Base-by-base conservation (phyloP, 768 basidiomycete genomes). In the Hericium erinaceus region DNA sequence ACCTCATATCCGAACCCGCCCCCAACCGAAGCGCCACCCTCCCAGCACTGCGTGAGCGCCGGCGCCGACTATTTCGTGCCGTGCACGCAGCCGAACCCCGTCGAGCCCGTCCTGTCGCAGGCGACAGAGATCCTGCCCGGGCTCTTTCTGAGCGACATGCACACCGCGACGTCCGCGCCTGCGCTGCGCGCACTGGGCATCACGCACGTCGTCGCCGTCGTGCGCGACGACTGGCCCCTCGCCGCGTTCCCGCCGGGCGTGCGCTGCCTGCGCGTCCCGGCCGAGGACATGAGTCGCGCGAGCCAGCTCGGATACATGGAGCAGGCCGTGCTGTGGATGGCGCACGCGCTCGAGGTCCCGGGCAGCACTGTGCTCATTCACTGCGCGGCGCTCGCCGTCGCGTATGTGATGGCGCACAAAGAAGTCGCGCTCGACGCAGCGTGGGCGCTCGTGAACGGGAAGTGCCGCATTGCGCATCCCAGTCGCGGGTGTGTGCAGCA, bases 51-150 rank as follows among this genome's bases (percentile, higher is more conserved):
- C 40, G 1, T 11, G 40, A 5, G 4, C 6, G 40, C 4, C 18
- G 40, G 16, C 39, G 4, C 2, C 11, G 39, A 40, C 39, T 5
- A 40, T n/a, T 5, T 40, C 39, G 39, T 5, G 39, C 39, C 48
- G 13, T 67, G 66, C 62, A 67, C 55, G 12, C 66, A 64, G 50
- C 48, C 37, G n/a, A 54, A 61, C 8, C 61, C 64, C 6, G 15
- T 55, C n/a, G 64, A 63, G 39, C 62, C 64, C 55, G 64, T 66
- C 60, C 58, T 59, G 39, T 65, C 65, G 2, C 65, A 66, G 38
- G 64, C 64, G n/a, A 65, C 63, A 46, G 64, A 69, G 62, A 67
- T 71, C 50, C 22, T 69, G 15, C 68, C 70, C 39, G 61, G 63
- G 10, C 61, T 71, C 15, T 69, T 65, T 56, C 56, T 70, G n/a